These are phyloP conservation scores for Alisma plantagoaquatica DNA, from an alignment of 106 monocot genomes.

Conservation along the genomic window DNA sequence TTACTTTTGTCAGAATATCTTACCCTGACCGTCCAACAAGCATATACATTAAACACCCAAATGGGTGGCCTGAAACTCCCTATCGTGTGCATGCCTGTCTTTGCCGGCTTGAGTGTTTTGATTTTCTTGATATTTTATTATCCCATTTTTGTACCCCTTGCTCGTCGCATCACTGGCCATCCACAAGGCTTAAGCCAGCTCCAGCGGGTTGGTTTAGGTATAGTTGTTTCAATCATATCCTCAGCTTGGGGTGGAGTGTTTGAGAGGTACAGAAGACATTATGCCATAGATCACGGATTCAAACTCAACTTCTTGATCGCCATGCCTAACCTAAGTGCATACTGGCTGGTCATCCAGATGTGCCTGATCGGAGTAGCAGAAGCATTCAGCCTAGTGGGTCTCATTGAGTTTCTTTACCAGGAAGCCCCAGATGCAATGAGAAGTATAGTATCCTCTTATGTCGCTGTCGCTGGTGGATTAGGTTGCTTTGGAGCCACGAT, in stretches of 20 bases:
- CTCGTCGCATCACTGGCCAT: constrained; percentile 12
- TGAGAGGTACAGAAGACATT: constrained; percentile 70
- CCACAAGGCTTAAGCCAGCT: constrained; percentile 47
- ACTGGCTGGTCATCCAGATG: constrained; percentile 90
- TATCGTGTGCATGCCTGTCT: constrained; percentile 63
- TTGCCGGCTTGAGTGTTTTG: constrained; percentile 51
- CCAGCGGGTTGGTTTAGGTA: constrained; percentile 60
- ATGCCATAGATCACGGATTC: constrained; percentile 54
- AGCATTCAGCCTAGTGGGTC: constrained; percentile 75
- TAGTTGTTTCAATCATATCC: constrained; percentile 59
- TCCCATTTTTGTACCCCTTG: constrained; percentile 19
- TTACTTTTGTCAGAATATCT: constrained; percentile 90
- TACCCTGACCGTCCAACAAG: constrained; percentile 78
- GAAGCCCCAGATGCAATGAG: constrained; percentile 98
- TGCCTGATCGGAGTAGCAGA: constrained; percentile 80
- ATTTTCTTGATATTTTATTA: constrained; percentile 37
- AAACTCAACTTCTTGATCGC: constrained; percentile 38
- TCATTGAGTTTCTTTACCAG: constrained; percentile 82
- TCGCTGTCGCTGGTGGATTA: constrained; percentile 82
- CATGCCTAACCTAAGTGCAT: constrained; percentile 76
- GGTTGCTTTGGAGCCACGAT: constrained; percentile 74
- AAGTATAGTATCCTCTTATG: constrained; percentile 76
- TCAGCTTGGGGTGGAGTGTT: constrained; percentile 63
- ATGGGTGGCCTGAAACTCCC: constrained; percentile 47
- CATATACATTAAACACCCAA: constrained; percentile 32